Evolutionary conservation across 306 rosid genomes (phyloP).

Genomic region (Oemleria cerasiformis): DNA sequence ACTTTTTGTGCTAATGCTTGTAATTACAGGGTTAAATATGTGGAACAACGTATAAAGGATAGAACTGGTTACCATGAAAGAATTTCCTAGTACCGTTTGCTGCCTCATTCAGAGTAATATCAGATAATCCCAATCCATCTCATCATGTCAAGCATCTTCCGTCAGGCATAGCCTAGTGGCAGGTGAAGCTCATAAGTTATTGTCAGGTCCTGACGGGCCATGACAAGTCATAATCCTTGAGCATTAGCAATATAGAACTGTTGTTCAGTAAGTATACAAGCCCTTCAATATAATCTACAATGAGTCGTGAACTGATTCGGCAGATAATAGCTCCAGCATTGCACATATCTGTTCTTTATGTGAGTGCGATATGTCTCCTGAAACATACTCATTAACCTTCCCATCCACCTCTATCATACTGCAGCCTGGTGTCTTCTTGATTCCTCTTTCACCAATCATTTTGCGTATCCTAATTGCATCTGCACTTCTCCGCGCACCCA

Average conservation of each 20-base stretch:
- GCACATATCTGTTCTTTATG: constrained; percentile 13
- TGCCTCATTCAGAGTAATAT: neutral
- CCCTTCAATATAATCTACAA: constrained; percentile 4
- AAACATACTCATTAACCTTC: constrained; percentile 38
- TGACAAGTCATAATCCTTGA: neutral
- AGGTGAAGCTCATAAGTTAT: neutral
- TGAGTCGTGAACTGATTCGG: constrained; percentile 16
- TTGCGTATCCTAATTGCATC: constrained; percentile 39
- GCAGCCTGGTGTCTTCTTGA: constrained; percentile 44
- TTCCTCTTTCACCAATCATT: constrained; percentile 34
- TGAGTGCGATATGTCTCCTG: constrained; percentile 32
- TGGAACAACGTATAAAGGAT: neutral
- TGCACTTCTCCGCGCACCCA: constrained; percentile 32
- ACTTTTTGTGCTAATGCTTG: neutral
- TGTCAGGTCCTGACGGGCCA: neutral
- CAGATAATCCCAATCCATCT: neutral
- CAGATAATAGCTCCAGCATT: constrained; percentile 26
- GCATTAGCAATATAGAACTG: neutral
- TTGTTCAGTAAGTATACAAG: neutral
- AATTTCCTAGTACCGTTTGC: neutral
- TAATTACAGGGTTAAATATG: neutral
- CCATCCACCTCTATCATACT: constrained; percentile 46
- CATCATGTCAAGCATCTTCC: neutral
- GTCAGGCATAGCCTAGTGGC: neutral
- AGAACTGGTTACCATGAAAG: neutral